Evolutionary conservation across 2,329 filamentous ascomycete species (phyloP), one percentile per base, ranked within the genome.

Genomic region (Aureobasidium melanogenum): DNA sequence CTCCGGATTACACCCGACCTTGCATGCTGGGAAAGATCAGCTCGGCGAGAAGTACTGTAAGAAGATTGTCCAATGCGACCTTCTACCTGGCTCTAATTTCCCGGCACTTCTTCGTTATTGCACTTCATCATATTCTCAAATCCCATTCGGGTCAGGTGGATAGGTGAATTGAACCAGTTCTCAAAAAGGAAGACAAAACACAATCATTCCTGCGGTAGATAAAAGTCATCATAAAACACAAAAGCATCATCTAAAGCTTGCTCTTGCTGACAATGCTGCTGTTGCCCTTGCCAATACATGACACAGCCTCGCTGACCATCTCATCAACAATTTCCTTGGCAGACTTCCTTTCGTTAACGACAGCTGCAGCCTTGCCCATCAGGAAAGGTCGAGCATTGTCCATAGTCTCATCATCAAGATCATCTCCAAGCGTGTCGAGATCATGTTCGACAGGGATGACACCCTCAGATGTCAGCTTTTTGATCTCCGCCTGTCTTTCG

Each of bases 351-450:
- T 97, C 91, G 71, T 93, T 94, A 61, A 94, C 89, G 34, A 97
- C 90, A 30, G 94, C 93, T 39, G 94, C 89, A 64, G 89, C 93
- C 83, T 97, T 95, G 75, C 94, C 94, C 94, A 99, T 99, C 68
- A 97, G 78, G 81, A 85, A 96, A 15, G 92, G 92, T 63, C 91
- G 84, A 70, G 91, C 92, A 72, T 94, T 91, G 74, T 97, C 94
- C 79, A 99, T 86, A 36, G 88, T 84, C 43, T 97, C 91, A 63
- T 97, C 92, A 62, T 89, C 84, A 47, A 81, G 67, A 62, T 81
- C 79, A 62, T 81, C 79, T 24, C 82, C 81, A 70, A 96, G 76
- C 76, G 88, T 88, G 80, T 99, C 94, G 36, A 99, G 84, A 72
- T 99, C 94, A 69, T 90, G 83, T 81, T 97, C 94, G 66, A 96